These are phyloP conservation scores for Holtermanniella nyarrowii DNA, from an alignment of 768 basidiomycete species.

Conservation along the genomic window DNA sequence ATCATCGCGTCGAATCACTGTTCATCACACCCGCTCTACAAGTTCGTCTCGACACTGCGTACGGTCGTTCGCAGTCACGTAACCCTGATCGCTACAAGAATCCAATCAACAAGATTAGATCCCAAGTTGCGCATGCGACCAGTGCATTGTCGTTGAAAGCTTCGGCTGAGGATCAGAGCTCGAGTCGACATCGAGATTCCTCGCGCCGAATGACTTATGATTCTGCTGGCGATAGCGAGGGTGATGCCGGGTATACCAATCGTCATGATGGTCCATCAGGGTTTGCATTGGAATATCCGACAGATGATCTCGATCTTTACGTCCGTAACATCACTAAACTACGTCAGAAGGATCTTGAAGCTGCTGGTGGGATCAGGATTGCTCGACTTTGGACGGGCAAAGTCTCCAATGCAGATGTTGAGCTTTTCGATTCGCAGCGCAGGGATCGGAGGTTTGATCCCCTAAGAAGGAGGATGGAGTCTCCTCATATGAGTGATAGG, in stretches of 20 bases:
- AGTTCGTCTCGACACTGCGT: constrained; percentile 18
- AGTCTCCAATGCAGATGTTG: neutral
- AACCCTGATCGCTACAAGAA: constrained; percentile 11
- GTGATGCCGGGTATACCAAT: neutral
- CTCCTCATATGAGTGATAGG: neutral
- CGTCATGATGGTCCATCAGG: neutral
- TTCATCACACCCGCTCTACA: neutral
- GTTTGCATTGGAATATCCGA: neutral
- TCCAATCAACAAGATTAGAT: constrained; percentile 16
- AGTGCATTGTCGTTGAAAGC: constrained; percentile 21
- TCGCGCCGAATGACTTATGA: constrained; percentile 16
- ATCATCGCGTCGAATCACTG: neutral
- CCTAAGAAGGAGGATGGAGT: neutral
- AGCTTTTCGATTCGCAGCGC: neutral
- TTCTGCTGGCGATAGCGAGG: neutral
- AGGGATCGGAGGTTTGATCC: neutral
- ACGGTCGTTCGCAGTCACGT: constrained; percentile 10
- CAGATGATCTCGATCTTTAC: neutral
- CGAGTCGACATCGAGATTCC: constrained; percentile 23
- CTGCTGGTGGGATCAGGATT: neutral
- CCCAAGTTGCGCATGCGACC: constrained; percentile 27
- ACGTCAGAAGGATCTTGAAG: neutral
- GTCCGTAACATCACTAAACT: neutral
- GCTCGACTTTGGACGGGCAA: neutral
- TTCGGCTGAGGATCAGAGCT: constrained; percentile 20